These are phyloP conservation scores for Marchantia paleacea DNA, from an alignment of 225 moss, liverwort and hornwort species.

Conservation along the genomic window DNA sequence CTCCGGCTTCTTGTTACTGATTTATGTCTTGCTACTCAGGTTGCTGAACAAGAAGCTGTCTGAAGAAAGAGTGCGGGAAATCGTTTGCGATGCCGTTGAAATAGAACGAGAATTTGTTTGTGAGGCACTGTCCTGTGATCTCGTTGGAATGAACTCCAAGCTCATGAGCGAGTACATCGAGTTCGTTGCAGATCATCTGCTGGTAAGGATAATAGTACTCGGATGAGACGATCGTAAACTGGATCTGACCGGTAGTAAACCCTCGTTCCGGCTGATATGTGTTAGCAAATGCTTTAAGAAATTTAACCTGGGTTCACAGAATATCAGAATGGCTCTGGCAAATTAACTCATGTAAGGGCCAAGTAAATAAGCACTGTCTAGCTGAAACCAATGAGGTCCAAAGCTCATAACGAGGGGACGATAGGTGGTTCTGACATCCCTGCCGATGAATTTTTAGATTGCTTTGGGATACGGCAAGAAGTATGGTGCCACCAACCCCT, in stretches of 20 bases:
- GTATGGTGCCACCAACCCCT: conserved; percentile 67
- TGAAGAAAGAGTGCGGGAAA: conserved; percentile 59
- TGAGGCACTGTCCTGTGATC: conserved; percentile 81
- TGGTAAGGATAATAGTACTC: conserved; percentile 41
- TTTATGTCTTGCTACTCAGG: conserved; percentile 19
- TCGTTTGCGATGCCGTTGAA: conserved; percentile 75
- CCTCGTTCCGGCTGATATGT: no score
- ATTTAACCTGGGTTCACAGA: no score
- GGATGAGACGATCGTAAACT: no score
- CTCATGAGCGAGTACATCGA: conserved; percentile 92
- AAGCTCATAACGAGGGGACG: no score
- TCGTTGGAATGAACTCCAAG: conserved; percentile 79
- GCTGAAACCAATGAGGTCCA: background rate
- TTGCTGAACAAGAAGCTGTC: conserved; percentile 65
- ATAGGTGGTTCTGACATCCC: background rate
- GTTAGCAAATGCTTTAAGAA: no score
- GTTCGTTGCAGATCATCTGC: conserved; percentile 80
- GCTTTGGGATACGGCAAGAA: conserved; percentile 66
- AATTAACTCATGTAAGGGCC: no score
- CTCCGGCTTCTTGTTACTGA: background rate
- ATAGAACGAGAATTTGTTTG: conserved; percentile 89
- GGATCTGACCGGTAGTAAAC: no score
- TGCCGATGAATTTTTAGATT: conserved; percentile 30
- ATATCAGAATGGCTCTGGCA: no score
- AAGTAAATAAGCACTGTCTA: no score